Base-by-base conservation (phyloP, 768 basidiomycete genomes). In the Pleurotus platypus region DNA sequence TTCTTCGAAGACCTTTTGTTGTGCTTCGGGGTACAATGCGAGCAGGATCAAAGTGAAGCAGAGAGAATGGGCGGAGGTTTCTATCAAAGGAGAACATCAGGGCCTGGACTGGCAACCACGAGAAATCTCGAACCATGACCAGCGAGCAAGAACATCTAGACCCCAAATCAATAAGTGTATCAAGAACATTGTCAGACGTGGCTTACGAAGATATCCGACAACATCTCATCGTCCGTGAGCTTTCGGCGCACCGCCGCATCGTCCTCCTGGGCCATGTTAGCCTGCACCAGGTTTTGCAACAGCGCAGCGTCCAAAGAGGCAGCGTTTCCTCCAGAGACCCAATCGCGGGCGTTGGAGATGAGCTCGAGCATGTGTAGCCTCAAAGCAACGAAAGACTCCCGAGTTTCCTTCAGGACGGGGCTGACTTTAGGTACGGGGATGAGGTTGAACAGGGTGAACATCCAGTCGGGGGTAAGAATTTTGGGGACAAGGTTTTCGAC, bases 1-100 rank as follows among this genome's bases (percentile, higher is more conserved):
- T 56, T 83, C 80, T 35, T 78, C 70, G 46, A 71, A 75, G 0
- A 84, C 60, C 53, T 71, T 78, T 26, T 74, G 66, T 60, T 85
- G 83, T 27, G 70, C 69, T 1, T 78, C 76, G 3, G 81, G 80
- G 60, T 82, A 66, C 8, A 83, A 66, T 2, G 83, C 82, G 5
- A 85, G 64, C 9, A 79, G 67, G 0, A 63, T 68, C 9, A 83
- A 56, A 0, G 73, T 69, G 55, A 82, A 80, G 39, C 69, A 67
- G 2, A 80, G 68, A 0, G 78, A 68, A 59, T 81, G 75, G 5
- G 80, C 71, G 2, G 78, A 72, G 0, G 80, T 82, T 65, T 82
- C 79, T 81, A 53, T 0, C n/a, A 37, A 2, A 55, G 11, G 40
- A 26, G 3, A n/a, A 30, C 15, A 12, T 27, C 22, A 12, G 13